Conservation (phyloP, 2,329 filamentous ascomycete species). For the Pseudogymnoascus sp. region DNA sequence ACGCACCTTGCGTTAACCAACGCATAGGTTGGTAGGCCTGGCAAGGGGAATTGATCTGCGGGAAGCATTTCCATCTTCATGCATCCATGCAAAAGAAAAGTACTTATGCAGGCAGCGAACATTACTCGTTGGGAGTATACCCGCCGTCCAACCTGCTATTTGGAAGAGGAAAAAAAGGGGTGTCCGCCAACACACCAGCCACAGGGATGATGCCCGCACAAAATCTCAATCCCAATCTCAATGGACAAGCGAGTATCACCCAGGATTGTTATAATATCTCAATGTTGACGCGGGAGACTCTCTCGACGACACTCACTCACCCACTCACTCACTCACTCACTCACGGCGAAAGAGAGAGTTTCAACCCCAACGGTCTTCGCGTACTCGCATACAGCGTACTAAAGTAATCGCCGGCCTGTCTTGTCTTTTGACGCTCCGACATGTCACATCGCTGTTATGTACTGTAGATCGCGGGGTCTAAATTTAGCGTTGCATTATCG, state of each 20-base stretch:
- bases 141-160: not conserved
- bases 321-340: not conserved
- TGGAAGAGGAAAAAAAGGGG: not conserved
- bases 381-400: not conserved
- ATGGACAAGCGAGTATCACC: not conserved
- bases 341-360: not conserved
- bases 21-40: not conserved
- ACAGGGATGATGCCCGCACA: not conserved
- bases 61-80: constrained; percentile 5
- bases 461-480: constrained; percentile 9
- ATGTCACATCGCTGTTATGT: not conserved
- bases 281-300: not conserved
- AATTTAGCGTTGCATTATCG: constrained; percentile 9
- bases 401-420: not conserved
- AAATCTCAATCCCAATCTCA: not conserved
- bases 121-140: not conserved
- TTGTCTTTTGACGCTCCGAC: not conserved
- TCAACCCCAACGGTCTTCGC: not conserved
- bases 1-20: not conserved
- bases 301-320: not conserved
- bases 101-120: not conserved
- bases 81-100: not conserved
- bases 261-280: not conserved
- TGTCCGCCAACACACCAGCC: not conserved
- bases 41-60: not conserved